These are phyloP conservation scores for Neonectria sp. DNA, from an alignment of 2,329 filamentous ascomycete species.

Conservation along the genomic window DNA sequence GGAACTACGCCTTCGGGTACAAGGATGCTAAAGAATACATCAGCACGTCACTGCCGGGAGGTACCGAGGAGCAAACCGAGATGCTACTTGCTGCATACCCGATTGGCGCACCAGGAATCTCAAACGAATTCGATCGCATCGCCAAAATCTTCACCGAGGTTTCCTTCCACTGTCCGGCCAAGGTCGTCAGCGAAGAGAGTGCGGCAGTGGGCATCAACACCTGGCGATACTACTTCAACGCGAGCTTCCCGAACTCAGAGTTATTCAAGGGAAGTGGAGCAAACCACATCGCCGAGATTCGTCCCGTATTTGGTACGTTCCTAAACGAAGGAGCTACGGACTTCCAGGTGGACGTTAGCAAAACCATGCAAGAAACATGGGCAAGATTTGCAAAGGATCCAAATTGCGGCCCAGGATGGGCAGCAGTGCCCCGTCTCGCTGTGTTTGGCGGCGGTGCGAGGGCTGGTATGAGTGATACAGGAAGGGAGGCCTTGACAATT, in stretches of 20 bases:
- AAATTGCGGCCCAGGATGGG: slow-evolving; percentile 44
- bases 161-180: slow-evolving; percentile 41
- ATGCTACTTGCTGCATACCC: slow-evolving; percentile 32
- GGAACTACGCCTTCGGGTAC: slow-evolving; percentile 22
- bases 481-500: slow-evolving; percentile 6
- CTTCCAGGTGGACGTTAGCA: slow-evolving; percentile 39
- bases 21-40: background rate
- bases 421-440: slow-evolving; percentile 37
- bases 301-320: slow-evolving; percentile 60
- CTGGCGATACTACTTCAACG: slow-evolving; percentile 64
- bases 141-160: slow-evolving; percentile 39
- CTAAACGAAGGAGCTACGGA: slow-evolving; percentile 30
- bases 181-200: slow-evolving; percentile 51
- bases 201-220: slow-evolving; percentile 52
- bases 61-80: background rate
- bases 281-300: slow-evolving; percentile 63
- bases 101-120: slow-evolving; percentile 33
- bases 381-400: slow-evolving; percentile 49
- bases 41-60: background rate
- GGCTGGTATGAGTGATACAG: slow-evolving; percentile 17
- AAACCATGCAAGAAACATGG: slow-evolving; percentile 48
- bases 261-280: slow-evolving; percentile 56
- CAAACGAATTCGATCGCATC: slow-evolving; percentile 37
- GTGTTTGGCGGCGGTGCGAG: slow-evolving; percentile 44
- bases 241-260: slow-evolving; percentile 63